phyloP scores from a whole-genome alignment of 1,139 yeast genomes.

The Pichia sp. region DNA sequence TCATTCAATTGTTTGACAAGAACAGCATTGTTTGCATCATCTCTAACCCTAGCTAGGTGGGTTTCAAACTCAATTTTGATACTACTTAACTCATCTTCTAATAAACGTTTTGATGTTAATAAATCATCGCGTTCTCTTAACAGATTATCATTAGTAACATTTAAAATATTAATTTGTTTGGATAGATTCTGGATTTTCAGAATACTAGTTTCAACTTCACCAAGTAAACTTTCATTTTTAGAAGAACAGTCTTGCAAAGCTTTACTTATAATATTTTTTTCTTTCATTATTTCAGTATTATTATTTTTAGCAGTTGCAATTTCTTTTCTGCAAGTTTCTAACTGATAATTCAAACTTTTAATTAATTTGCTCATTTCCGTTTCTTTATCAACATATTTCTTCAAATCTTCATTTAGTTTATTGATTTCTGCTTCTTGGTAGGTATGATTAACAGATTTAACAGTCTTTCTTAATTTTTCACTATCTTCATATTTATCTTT shows the following conservation, averaged over 20 bases:
- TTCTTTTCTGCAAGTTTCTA: conserved; percentile 48
- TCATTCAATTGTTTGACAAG: conserved; percentile 34
- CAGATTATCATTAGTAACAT: conserved; percentile 47
- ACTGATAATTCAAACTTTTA: conserved; percentile 54
- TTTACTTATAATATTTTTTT: conserved; percentile 44
- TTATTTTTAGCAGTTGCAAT: conserved; percentile 48
- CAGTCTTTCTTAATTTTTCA: conserved; percentile 29
- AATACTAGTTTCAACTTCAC: conserved; percentile 42
- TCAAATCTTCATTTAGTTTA: conserved; percentile 51
- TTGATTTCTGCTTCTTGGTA: conserved; percentile 50
- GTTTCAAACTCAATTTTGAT: conserved; percentile 42
- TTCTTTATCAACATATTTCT: conserved; percentile 53
- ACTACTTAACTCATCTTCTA: conserved; percentile 42
- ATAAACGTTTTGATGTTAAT: conserved; percentile 39
- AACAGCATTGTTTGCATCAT: conserved; percentile 27
- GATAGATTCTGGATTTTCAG: conserved; percentile 39
- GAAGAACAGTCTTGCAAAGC: conserved; percentile 40
- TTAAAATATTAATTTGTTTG: conserved; percentile 47
- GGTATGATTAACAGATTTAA: conserved; percentile 23
- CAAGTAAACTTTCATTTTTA: conserved; percentile 41
- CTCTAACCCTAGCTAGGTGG: conserved; percentile 33
- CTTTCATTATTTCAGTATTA: conserved; percentile 43
- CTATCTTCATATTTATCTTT: conserved; percentile 28
- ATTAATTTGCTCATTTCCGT: conserved; percentile 60
- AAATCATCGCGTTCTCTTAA: conserved; percentile 45